Conservation (phyloP, 495 filamentous ascomycete species). For the Neurospora intermedia region DNA sequence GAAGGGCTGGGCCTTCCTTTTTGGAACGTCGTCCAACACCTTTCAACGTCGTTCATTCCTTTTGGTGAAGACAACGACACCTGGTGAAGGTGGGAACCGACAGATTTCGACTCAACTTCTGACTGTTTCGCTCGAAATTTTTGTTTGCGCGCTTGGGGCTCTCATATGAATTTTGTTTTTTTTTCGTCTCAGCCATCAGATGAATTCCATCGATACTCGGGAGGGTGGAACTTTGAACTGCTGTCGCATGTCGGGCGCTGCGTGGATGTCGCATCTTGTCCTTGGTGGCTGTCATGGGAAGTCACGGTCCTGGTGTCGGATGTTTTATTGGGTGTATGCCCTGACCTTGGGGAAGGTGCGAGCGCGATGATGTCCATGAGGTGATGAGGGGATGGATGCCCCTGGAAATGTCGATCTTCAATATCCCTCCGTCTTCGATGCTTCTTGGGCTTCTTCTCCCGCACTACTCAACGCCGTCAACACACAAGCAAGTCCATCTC, state of each 20-base stretch:
- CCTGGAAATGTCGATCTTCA: not conserved
- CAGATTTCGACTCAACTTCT: not conserved
- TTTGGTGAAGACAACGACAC: not conserved
- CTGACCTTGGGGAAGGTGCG: not conserved
- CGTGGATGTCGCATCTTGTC: not conserved
- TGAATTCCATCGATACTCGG: not conserved
- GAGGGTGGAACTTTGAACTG: not conserved
- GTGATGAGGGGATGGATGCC: not conserved
- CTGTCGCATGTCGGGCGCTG: not conserved
- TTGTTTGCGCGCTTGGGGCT: not conserved
- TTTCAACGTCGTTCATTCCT: not conserved
- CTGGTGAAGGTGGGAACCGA: not conserved
- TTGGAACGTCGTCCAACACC: not conserved
- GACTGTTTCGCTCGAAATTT: not conserved
- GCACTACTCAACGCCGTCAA: not conserved
- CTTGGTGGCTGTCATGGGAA: not conserved
- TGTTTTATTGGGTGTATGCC: not conserved
- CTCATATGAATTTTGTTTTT: not conserved
- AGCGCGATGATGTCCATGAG: not conserved
- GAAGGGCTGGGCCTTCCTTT: not conserved
- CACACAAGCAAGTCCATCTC: not conserved
- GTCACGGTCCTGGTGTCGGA: not conserved
- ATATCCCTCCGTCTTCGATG: not conserved
- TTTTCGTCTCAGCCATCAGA: not conserved
- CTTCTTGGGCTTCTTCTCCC: not conserved